Base-by-base conservation (phyloP, 2,329 filamentous ascomycete genomes). In the Dactylellina haptotyla region DNA sequence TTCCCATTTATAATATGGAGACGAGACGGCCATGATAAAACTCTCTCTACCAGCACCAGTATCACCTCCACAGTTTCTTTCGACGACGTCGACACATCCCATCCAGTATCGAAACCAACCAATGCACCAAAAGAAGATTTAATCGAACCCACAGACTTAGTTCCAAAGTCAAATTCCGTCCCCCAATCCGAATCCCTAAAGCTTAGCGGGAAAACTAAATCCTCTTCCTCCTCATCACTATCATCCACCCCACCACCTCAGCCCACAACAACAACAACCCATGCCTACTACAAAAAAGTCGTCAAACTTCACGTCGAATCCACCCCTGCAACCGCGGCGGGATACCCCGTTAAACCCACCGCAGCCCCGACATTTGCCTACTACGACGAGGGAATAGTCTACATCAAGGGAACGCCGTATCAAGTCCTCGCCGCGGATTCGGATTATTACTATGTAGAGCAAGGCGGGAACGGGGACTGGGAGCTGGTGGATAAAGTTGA, bases 221-320 rank as follows among this genome's bases (percentile, higher is more conserved):
- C 50, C n/a, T 20, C 48, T 1, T 32, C 58, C 26, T 53, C 67
- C 25, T 28, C 32, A 25, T 39, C 45, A 26, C 4, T 41, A 2
- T 5, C 25, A 43, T 12, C 50, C 18, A 48, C 41, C 23, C 32
- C 26, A 30, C 16, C 32, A 20, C n/a, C 14, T 18, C 10, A 28
- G 1, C n/a, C 57, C 1, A 18, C 39, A 16, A 61, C 45, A 26
- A 53, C 57, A 12, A 72, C 67, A 20, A 56, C 61, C 9, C 1
- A 32, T n/a, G 54, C n/a, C 6, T 59, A 20, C 32, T 59, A 51
- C 37, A 30, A 59, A 53, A 72, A 72, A 59, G 14, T 72, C n/a
- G 67, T 72, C 34, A 64, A 65, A 53, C 16, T 72, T 8, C 67
- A 72, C 34, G 54, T 72, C n/a, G 48, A 64, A 45, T 37, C 67